phyloP scores from a whole-genome alignment of 305 asterid species.

The Rubia tinctorum region DNA sequence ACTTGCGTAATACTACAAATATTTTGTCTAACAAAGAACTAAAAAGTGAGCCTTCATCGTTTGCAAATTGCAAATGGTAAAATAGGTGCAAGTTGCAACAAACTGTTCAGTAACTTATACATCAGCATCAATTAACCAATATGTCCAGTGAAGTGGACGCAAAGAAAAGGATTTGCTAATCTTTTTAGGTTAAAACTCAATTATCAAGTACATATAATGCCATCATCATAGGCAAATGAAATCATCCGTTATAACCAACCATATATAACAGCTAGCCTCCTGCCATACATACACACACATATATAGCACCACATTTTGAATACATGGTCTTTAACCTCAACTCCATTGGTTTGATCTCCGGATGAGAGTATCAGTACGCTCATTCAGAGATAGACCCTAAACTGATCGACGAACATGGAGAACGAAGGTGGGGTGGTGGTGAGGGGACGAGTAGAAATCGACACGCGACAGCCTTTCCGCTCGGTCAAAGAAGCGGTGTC shows the following conservation, averaged over 20 bases:
- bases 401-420: slow-evolving; percentile 29
- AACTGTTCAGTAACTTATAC: slow-evolving; percentile 28
- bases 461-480: slow-evolving; percentile 65
- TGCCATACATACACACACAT: neutral
- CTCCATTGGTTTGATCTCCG: neutral
- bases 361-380: neutral
- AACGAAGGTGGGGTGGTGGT: slow-evolving; percentile 62
- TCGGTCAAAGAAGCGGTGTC: slow-evolving; percentile 76
- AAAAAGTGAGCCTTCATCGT: neutral
- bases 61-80: neutral
- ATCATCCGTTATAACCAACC: slow-evolving; percentile 16
- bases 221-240: slow-evolving; percentile 1
- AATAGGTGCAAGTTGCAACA: slow-evolving; percentile 33
- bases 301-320: neutral
- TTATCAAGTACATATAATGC: neutral
- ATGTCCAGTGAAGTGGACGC: slow-evolving; percentile 82
- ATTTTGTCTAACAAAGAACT: neutral
- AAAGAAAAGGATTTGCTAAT: slow-evolving; percentile 48
- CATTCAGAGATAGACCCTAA: neutral
- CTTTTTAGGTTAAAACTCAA: slow-evolving; percentile 20
- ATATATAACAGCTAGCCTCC: slow-evolving; percentile 3
- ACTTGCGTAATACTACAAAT: neutral
- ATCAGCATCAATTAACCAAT: slow-evolving; percentile 70
- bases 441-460: slow-evolving; percentile 83
- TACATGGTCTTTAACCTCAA: neutral